Evolutionary conservation across 257 asterid species (phyloP).

Genomic region (Solanum infundibuliforme): DNA sequence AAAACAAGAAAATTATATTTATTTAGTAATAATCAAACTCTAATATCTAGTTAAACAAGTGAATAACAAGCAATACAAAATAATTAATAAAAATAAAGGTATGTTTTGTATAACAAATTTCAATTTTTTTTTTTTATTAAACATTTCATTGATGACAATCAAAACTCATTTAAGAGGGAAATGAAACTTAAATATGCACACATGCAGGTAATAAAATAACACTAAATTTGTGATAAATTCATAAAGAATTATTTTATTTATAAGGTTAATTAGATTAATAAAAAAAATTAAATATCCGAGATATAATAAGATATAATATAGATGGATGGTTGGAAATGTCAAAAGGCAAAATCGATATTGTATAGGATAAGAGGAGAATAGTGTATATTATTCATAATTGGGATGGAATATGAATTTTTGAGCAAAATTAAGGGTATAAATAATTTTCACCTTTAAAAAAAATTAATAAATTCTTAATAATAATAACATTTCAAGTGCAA

Average conservation of each 20-base stretch:
- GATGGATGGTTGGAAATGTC: not conserved
- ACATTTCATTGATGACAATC: not conserved
- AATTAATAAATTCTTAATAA: not conserved
- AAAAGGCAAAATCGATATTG: not conserved
- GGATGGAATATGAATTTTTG: not conserved
- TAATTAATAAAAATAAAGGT: not conserved
- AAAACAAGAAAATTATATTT: too few relatives aligned
- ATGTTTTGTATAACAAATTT: too few relatives aligned
- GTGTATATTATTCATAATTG: not conserved
- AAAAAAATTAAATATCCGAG: not conserved
- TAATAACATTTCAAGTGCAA: not conserved
- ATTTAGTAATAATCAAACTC: too few relatives aligned
- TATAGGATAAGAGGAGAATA: not conserved
- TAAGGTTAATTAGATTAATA: not conserved
- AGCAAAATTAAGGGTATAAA: not conserved
- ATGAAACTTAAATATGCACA: not conserved
- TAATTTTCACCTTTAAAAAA: not conserved
- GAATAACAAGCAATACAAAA: too few relatives aligned
- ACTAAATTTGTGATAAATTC: too few relatives aligned
- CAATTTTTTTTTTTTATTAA: too few relatives aligned
- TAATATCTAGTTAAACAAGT: too few relatives aligned
- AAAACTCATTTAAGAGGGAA: not conserved
- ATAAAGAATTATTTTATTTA: too few relatives aligned
- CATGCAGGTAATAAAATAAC: too few relatives aligned
- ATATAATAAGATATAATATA: too few relatives aligned